Conservation (phyloP, 768 basidiomycete species). For the Tulasnella sp. region DNA sequence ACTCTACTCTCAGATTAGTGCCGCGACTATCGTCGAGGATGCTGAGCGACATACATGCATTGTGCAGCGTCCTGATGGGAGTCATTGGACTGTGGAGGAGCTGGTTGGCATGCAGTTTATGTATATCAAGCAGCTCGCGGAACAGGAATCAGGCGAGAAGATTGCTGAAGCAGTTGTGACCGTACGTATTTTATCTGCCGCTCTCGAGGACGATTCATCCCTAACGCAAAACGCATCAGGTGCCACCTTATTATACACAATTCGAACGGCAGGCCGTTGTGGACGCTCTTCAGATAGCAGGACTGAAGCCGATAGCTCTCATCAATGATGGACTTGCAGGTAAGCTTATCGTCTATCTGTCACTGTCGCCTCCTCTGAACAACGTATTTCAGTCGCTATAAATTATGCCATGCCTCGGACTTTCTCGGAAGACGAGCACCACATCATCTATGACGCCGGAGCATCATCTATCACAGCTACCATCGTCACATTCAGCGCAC, state of each 20-base stretch:
- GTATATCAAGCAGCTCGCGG: constrained; percentile 82
- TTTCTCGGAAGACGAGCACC: constrained; percentile 69
- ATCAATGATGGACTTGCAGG: constrained; percentile 83
- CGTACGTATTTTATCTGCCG: constrained; percentile 29
- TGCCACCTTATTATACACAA: constrained; percentile 83
- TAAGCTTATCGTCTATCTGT: constrained; percentile 17
- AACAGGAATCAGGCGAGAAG: constrained; percentile 54
- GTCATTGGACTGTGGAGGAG: constrained; percentile 76
- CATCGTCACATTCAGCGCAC: constrained; percentile 50
- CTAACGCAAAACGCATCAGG: constrained; percentile 17
- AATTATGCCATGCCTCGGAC: constrained; percentile 96
- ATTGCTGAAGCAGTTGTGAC: constrained; percentile 80
- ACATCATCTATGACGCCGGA: constrained; percentile 91
- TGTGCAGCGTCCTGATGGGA: constrained; percentile 37
- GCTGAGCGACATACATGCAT: constrained; percentile 51
- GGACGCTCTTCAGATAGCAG: constrained; percentile 87
- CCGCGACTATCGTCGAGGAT: constrained; percentile 36
- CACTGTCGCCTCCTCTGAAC: neutral
- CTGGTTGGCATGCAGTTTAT: constrained; percentile 88
- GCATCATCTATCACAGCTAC: constrained; percentile 73
- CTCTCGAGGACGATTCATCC: too few relatives aligned
- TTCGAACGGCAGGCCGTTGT: constrained; percentile 84
- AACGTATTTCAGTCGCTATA: constrained; percentile 50
- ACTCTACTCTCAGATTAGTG: constrained; percentile 34
- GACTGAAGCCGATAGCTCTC: constrained; percentile 68